phyloP scores from a whole-genome alignment of 805 yeast species.

The Cyberlindnera suaveolens region DNA sequence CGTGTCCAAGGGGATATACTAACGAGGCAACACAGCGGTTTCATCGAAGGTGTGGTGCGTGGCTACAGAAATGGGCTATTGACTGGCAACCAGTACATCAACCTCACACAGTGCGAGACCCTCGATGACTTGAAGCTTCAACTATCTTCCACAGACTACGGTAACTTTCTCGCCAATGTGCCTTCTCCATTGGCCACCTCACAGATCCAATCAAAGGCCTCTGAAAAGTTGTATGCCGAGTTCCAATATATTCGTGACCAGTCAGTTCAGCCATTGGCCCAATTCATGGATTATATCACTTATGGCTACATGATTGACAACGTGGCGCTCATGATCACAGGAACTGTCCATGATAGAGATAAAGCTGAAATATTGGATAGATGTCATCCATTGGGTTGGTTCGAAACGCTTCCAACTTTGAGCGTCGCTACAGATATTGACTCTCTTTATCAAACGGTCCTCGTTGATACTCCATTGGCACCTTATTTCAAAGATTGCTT shows the following conservation, averaged over 20 bases:
- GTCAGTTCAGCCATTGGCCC: slow-evolving; percentile 70
- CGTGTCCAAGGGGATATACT: slow-evolving; percentile 5
- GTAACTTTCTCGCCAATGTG: slow-evolving; percentile 78
- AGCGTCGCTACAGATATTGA: slow-evolving; percentile 93
- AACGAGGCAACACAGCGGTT: slow-evolving; percentile 45
- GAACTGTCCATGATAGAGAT: slow-evolving; percentile 93
- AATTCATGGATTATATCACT: slow-evolving; percentile 86
- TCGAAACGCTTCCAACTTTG: slow-evolving; percentile 92
- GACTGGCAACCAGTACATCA: slow-evolving; percentile 74
- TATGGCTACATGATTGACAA: slow-evolving; percentile 99
- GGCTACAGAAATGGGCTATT: slow-evolving; percentile 87
- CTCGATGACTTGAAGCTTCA: slow-evolving; percentile 92
- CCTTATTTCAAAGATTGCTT: slow-evolving; percentile 91
- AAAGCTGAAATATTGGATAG: slow-evolving; percentile 79
- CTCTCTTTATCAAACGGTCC: slow-evolving; percentile 84
- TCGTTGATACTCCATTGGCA: slow-evolving; percentile 95
- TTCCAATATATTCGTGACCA: slow-evolving; percentile 82
- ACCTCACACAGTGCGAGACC: slow-evolving; percentile 92
- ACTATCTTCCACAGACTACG: slow-evolving; percentile 93
- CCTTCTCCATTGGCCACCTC: slow-evolving; percentile 82
- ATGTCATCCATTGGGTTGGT: slow-evolving; percentile 98
- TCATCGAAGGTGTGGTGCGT: slow-evolving; percentile 88
- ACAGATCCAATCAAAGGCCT: slow-evolving; percentile 74
- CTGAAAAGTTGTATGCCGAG: slow-evolving; percentile 69
- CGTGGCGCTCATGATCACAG: slow-evolving; percentile 92